Conservation (phyloP, 306 rosid genomes). For the Hippophae tibetana region DNA sequence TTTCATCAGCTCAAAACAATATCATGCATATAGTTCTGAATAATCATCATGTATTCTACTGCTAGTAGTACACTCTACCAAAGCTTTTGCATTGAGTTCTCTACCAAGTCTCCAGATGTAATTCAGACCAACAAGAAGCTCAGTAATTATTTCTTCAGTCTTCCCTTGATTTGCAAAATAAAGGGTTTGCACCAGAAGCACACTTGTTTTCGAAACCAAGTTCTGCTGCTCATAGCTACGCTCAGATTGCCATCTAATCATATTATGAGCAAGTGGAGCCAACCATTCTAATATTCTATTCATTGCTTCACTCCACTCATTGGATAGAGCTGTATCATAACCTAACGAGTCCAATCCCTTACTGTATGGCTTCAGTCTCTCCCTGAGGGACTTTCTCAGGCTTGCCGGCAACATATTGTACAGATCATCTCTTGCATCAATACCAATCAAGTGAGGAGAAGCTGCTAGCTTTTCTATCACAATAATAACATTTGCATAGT, state of each 20-base stretch:
- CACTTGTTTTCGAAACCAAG: conserved; percentile 61
- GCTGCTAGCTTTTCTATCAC: conserved; percentile 89
- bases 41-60: conserved; percentile 46
- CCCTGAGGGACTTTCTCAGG: conserved; percentile 60
- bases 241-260: conserved; percentile 97
- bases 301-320: conserved; percentile 83
- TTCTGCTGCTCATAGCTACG: conserved; percentile 89
- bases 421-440: conserved; percentile 91
- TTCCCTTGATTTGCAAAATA: conserved; percentile 73
- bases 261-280: conserved; percentile 94
- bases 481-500: conserved; percentile 79
- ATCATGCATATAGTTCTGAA: conserved; percentile 48
- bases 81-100: conserved; percentile 66
- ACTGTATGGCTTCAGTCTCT: conserved; percentile 59
- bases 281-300: conserved; percentile 74
- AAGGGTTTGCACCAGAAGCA: conserved; percentile 88
- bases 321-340: conserved; percentile 57
- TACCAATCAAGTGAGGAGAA: conserved; percentile 90
- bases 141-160: conserved; percentile 62
- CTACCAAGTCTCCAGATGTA: conserved; percentile 79
- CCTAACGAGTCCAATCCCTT: conserved; percentile 50
- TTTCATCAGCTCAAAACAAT: conserved; percentile 15
- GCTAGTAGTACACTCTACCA: conserved; percentile 51
- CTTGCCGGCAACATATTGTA: conserved; percentile 84
- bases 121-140: conserved; percentile 96